phyloP scores from a whole-genome alignment of 176 grass and related monocot species.

The Musa schizocarpa region DNA sequence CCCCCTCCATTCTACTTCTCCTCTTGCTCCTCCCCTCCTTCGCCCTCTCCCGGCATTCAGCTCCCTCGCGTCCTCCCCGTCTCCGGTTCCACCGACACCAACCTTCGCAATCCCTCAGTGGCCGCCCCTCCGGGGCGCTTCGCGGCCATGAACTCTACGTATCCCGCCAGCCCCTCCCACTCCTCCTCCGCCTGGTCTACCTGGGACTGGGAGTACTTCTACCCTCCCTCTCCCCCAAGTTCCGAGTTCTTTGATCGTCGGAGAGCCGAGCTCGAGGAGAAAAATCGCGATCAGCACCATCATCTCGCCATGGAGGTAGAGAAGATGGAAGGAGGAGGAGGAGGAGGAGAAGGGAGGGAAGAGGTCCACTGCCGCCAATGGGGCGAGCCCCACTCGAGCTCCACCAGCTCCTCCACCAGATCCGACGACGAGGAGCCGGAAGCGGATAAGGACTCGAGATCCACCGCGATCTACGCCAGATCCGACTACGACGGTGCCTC shows the following conservation, averaged over 20 bases:
- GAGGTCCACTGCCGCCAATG: constrained; percentile 36
- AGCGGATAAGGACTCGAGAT: constrained; percentile 31
- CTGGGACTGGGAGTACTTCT: constrained; percentile 97
- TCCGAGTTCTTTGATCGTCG: constrained; percentile 84
- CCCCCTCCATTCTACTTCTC: constrained; percentile 5
- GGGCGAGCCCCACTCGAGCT: constrained; percentile 24
- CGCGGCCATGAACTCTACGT: background rate
- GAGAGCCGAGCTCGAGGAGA: constrained; percentile 63
- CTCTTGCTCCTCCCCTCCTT: constrained; percentile 18
- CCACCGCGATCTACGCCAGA: constrained; percentile 41
- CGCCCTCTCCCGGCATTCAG: constrained; percentile 8
- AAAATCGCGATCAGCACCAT: constrained; percentile 44
- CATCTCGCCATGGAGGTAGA: constrained; percentile 13
- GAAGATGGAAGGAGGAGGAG: constrained; percentile 49
- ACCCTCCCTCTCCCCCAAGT: constrained; percentile 85
- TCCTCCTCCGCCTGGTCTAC: constrained; percentile 47
- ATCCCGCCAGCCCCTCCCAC: constrained; percentile 52
- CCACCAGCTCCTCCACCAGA: constrained; percentile 20
- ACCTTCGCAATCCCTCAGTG: constrained; percentile 26
- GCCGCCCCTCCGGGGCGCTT: constrained; percentile 17
- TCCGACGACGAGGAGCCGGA: constrained; percentile 4
- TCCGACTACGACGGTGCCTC: constrained; percentile 39
- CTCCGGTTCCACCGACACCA: constrained; percentile 3
- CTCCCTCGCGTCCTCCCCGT: constrained; percentile 20
- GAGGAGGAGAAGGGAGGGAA: constrained; percentile 40